phyloP scores from a whole-genome alignment of 805 yeast genomes.

The Komagataella phaffii region DNA sequence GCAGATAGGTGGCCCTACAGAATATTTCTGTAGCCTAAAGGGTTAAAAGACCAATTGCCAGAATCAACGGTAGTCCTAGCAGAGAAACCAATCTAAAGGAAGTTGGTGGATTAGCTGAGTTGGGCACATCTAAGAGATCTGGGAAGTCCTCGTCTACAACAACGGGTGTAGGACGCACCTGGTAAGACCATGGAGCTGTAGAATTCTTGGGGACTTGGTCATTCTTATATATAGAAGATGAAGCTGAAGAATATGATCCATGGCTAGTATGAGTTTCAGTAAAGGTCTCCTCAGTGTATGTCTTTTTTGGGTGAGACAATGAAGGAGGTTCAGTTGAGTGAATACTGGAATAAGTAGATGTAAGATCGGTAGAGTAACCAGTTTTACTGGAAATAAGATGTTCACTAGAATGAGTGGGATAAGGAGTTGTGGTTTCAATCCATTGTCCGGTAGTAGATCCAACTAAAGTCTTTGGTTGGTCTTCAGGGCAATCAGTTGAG shows the following conservation, averaged over 20 bases:
- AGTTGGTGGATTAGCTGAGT: background rate
- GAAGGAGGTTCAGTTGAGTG: background rate
- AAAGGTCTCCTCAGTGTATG: background rate
- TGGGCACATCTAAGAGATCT: background rate
- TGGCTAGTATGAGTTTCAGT: background rate
- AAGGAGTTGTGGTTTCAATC: background rate
- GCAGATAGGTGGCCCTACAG: background rate
- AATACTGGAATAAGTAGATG: background rate
- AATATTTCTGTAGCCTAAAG: background rate
- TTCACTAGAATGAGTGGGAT: background rate
- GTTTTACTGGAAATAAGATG: background rate
- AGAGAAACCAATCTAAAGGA: background rate
- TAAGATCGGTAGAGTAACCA: background rate
- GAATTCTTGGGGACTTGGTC: background rate
- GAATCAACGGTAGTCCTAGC: background rate
- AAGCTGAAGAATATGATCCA: background rate
- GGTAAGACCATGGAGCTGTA: background rate
- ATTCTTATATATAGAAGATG: background rate
- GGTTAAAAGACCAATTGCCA: background rate
- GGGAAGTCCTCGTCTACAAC: background rate
- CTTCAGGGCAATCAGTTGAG: background rate
- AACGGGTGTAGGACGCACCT: background rate
- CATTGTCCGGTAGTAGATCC: background rate
- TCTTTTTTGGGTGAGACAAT: background rate
- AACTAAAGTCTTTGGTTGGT: background rate